Percentiles rank a stretch among this genome's conserved stretches.
These are phyloP conservation scores for Circinella minor DNA, from an alignment of 371 early-diverging fungal species.

Conservation along the genomic window DNA sequence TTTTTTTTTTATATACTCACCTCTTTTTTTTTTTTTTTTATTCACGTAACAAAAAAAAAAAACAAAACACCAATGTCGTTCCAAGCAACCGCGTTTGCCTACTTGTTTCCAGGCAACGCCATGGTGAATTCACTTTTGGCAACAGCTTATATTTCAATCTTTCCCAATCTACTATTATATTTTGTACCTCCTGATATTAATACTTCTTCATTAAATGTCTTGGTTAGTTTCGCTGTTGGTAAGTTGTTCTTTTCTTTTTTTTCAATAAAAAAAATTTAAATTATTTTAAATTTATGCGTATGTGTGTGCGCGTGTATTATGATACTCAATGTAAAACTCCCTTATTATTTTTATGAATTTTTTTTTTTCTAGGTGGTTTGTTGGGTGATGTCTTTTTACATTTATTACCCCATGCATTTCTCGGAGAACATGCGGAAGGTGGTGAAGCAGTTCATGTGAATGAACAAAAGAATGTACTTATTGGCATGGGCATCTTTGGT, in stretches of 20 bases:
- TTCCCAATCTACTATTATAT: conserved; percentile 81
- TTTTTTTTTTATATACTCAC: too few relatives aligned
- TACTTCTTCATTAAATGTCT: conserved; percentile 67
- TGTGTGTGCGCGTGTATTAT: too few relatives aligned
- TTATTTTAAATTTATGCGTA: too few relatives aligned
- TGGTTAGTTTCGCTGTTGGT: conserved; percentile 87
- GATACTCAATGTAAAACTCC: too few relatives aligned
- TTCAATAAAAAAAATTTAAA: background rate
- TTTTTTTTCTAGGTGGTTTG: conserved; percentile 71
- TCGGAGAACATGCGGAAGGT: conserved; percentile 58
- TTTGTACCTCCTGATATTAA: conserved; percentile 84
- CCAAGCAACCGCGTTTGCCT: conserved; percentile 51
- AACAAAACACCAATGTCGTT: conserved; percentile 32
- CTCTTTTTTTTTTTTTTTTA: too few relatives aligned
- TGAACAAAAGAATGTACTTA: conserved; percentile 67
- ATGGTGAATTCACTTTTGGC: conserved; percentile 76
- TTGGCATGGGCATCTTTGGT: conserved; percentile 77
- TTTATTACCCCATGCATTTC: conserved; percentile 80
- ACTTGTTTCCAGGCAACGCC: conserved; percentile 67
- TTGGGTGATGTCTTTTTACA: conserved; percentile 89
- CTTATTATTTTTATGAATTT: too few relatives aligned
- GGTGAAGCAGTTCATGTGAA: conserved; percentile 41
- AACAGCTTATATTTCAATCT: conserved; percentile 83
- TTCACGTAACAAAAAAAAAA: background rate
- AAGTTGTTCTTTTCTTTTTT: conserved; percentile 13